phyloP scores from a whole-genome alignment of 176 grass and related monocot genomes.

The Canna indica region DNA sequence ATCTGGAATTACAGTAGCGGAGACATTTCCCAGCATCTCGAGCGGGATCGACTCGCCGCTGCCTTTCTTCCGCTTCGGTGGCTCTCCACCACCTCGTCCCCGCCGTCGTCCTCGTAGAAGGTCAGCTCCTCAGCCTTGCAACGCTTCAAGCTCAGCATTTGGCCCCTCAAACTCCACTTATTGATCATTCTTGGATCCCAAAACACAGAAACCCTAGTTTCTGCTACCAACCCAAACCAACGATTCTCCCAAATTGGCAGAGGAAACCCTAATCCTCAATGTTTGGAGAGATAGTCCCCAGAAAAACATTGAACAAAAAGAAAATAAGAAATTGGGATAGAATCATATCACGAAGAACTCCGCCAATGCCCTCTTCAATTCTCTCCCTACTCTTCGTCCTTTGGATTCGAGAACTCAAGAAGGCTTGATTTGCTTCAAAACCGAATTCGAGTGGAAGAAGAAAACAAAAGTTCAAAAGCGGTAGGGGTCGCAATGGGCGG shows the following conservation, averaged over 20 bases:
- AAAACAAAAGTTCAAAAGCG: too few species aligned
- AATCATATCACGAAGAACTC: not conserved
- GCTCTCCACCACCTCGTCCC: slow-evolving; percentile 5
- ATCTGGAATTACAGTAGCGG: not conserved
- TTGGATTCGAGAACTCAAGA: not conserved
- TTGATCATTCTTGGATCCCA: slow-evolving; percentile 24
- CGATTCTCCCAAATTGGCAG: not conserved
- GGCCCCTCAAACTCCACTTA: slow-evolving; percentile 29
- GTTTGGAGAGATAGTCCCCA: not conserved
- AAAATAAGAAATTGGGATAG: not conserved
- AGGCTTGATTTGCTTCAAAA: not conserved
- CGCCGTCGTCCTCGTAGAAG: slow-evolving; percentile 12
- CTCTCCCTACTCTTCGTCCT: not conserved
- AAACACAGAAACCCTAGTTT: slow-evolving; percentile 17
- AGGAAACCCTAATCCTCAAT: slow-evolving; percentile 5
- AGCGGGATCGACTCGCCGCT: not conserved
- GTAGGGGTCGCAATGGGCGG: too few species aligned
- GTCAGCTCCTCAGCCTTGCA: slow-evolving; percentile 33
- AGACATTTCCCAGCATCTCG: slow-evolving; percentile 4
- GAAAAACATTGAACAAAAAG: not conserved
- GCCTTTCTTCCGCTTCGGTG: slow-evolving; percentile 18
- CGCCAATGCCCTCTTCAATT: not conserved
- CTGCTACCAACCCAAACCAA: not conserved
- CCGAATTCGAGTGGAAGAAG: not conserved
- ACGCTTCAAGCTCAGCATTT: slow-evolving; percentile 36